Base-by-base conservation (phyloP, 1,139 yeast species). In the Blastobotrys aristatus region DNA sequence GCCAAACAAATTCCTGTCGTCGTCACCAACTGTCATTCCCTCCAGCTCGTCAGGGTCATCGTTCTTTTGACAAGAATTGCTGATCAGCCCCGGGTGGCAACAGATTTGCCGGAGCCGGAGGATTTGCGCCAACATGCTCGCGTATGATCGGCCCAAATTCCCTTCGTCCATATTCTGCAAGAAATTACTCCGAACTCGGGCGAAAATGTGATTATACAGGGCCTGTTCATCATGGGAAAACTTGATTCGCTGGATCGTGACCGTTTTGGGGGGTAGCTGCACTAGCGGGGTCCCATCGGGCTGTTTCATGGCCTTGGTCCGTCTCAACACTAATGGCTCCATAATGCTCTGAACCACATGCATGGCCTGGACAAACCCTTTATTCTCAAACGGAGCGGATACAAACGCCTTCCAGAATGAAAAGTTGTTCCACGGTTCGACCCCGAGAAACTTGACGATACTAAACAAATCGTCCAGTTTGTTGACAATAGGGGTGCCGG, bases 401-500 rank as follows among this genome's bases (percentile, higher is more conserved):
- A 92, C 80, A 63, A 90, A 89, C 6, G 90, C 80, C 57, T 83
- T 84, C 98, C 98, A 92, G 55, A 85, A 83, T 0, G 88, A 75
- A 52, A 85, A 82, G 57, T 85, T 84, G 44, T 82, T 75, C 97
- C 97, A 92, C 0, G 97, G 97, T 57, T 86, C 90, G 11, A 90
- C 68, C 40, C 80, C 75, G 40, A 92, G 68, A 58, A 84, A 92
- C 58, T 81, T 82, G 16, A 89, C 78, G 44, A 89, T 67, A 2
- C 96, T 82, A 61, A 77, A 92, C 44, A 92, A 68, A 65, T 92
- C 98, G 62, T 92, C 96, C 7, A 92, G 71, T 52, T 90, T 70
- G 64, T 92, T 92, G 43, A 90, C 85, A 42, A 92, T 87, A 0
- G 98, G 97, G 0, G 98, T 92, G 13, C 98, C 98, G 0, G 97